These are phyloP conservation scores for Trebouxia sp. DNA, from an alignment of 139 green algal genomes.

Conservation along the genomic window DNA sequence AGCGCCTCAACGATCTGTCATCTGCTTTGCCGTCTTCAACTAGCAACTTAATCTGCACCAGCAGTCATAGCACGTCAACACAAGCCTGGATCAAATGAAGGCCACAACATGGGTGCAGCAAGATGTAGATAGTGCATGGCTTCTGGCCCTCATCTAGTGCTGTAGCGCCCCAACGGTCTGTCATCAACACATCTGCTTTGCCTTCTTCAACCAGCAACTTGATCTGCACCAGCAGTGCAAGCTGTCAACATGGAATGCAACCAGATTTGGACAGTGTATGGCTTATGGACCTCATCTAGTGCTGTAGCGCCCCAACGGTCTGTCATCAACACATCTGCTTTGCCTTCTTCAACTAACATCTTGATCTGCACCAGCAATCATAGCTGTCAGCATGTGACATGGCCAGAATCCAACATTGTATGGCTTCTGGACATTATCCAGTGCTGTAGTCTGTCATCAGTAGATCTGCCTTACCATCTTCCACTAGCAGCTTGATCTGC, in stretches of 20 bases:
- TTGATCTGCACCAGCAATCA: slow-evolving; percentile 26
- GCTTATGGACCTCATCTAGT: slow-evolving; percentile 29
- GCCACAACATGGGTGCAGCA: neutral
- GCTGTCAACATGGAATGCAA: neutral
- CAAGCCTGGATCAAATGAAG: too few species aligned
- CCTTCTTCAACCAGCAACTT: slow-evolving; percentile 39
- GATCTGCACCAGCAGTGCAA: slow-evolving; percentile 18
- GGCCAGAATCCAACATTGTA: neutral
- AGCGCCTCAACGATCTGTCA: slow-evolving; percentile 33
- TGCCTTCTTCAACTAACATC: slow-evolving; percentile 38
- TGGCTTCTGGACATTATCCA: too few species aligned
- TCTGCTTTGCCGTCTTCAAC: slow-evolving; percentile 37
- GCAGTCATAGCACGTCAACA: neutral
- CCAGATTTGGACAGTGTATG: neutral
- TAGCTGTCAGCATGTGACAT: neutral
- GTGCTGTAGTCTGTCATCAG: too few species aligned
- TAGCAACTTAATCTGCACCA: slow-evolving; percentile 33
- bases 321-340: slow-evolving; percentile 29
- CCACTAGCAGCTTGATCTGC: slow-evolving; percentile 33
- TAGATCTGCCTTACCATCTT: slow-evolving; percentile 28
- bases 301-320: slow-evolving; percentile 38
- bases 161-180: slow-evolving; percentile 36
- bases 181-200: slow-evolving; percentile 31
- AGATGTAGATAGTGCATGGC: neutral
- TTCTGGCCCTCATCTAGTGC: slow-evolving; percentile 31